These are phyloP conservation scores for Torrubiella hemipterigena DNA, from an alignment of 2,329 filamentous ascomycete species.

Conservation along the genomic window DNA sequence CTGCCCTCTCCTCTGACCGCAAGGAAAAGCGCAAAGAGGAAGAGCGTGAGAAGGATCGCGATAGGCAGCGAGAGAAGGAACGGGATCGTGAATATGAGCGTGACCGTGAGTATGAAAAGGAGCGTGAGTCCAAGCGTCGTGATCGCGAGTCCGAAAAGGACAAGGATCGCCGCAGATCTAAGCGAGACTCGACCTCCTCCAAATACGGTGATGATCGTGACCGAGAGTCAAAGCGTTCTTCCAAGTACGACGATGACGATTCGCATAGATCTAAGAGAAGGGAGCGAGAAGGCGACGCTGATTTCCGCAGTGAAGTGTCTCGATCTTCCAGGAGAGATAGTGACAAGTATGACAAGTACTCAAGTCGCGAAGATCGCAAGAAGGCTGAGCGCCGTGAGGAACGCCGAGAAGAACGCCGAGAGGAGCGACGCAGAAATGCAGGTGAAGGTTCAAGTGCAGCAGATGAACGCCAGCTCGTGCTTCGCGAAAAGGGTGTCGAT, in stretches of 20 bases:
- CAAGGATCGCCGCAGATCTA: slow-evolving; percentile 16
- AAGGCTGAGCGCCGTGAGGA: too few relatives aligned
- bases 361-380: slow-evolving; percentile 15
- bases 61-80: slow-evolving; percentile 14
- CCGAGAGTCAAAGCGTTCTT: slow-evolving; percentile 15
- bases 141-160: too few relatives aligned
- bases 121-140: too few relatives aligned
- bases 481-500: too few relatives aligned
- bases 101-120: slow-evolving; percentile 5
- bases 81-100: slow-evolving; percentile 16
- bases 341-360: slow-evolving; percentile 12
- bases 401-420: too few relatives aligned
- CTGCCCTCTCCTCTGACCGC: slow-evolving; percentile 14
- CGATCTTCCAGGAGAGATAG: slow-evolving; percentile 12
- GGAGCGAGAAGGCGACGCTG: slow-evolving; percentile 16
- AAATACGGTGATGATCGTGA: slow-evolving; percentile 15
- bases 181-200: slow-evolving; percentile 16
- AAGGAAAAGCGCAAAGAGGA: slow-evolving; percentile 12
- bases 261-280: slow-evolving; percentile 7
- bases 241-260: slow-evolving; percentile 19
- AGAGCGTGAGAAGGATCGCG: slow-evolving; percentile 9
- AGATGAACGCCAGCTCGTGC: slow-evolving; percentile 17
- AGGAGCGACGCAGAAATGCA: too few relatives aligned
- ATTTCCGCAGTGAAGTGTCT: slow-evolving; percentile 14
- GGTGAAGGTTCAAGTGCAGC: too few relatives aligned